Base-by-base conservation (phyloP, 179 eudicot genomes). In the Silene noctiflora region DNA sequence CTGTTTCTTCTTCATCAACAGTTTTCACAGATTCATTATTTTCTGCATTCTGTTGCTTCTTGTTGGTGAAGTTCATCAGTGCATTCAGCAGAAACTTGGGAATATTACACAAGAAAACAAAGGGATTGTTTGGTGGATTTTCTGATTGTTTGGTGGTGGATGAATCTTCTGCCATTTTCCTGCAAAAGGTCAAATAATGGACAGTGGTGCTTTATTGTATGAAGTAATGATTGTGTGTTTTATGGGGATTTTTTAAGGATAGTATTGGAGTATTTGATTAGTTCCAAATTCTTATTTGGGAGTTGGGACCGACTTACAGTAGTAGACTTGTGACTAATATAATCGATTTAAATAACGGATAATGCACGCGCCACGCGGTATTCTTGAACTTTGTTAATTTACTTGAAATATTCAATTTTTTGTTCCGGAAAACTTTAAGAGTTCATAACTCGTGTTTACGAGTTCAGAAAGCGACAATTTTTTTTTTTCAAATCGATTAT, bases 41-140 rank as follows among this genome's bases (percentile, higher is more conserved):
- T 42, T 14, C 80, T 22, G 6, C 53, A 4, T 21, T 42, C 2
- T 59, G 44, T 17, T 12, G 67, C 10, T 31, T 55, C 7, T 58
- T 65, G 1, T 55, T 76, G 19, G 19, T 53, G 3, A 71, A 62
- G 69, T 62, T 69, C 70, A 60, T 46, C 56, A 59, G 14, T 56
- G 65, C 31, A 39, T 77, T 68, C 0, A 29, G 19, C 2, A 81
- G 22, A 35, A 77, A 61, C 80, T 81, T 69, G 0, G 77, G 73
- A 67, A 81, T 67, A n/a, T 60, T 73, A 29, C 73, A 67, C 14
- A 77, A 24, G 19, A 81, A 77, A 9, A 68, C 66, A 51, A 81
- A 73, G 17, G 80, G 78, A 42, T 81, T 81, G 51, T 70, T 80
- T 14, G 12, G 76, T 9, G 12, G 35, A 14, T 69, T 27, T 48